Base-by-base conservation (phyloP, 2,329 filamentous ascomycete species). In the Aulographum hederae region DNA sequence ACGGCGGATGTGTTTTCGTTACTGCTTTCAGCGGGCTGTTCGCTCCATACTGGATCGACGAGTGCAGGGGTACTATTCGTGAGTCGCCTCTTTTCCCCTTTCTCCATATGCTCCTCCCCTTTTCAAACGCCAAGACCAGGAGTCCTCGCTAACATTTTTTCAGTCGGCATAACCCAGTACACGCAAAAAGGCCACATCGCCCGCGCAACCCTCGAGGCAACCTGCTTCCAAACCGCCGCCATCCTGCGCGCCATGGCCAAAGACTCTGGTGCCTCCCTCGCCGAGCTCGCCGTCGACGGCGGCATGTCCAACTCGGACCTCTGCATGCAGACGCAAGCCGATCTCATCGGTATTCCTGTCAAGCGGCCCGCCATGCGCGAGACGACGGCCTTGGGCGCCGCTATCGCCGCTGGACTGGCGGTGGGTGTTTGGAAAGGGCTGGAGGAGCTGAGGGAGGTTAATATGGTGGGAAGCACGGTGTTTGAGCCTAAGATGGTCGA, bases 11-110 rank as follows among this genome's bases (percentile, higher is more conserved):
- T 33, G 70, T 85, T 13, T 64, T 93, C 44, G 84, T 93, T 37
- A 92, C 84, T 3, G 84, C 84, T 2, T 93, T 93, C 50, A 84
- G 77, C 51, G 84, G 84, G 33, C 65, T 93, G 3, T 92, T 92
- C 49, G 84, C 84, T 1, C 84, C 84, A 0, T 92, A 93, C 54
- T 93, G 84, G 84, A 86, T 92, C 38, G 82, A 92, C 48, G 80
- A 91, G 54, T 82, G 82, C 14, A 78, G 84, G 51, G 84, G 84
- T 36, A 92, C 84, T 4, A 71, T 89, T 34, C 85, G n/a, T n/a
- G n/a, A n/a, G n/a, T n/a, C n/a, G n/a, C n/a, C n/a, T n/a, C n/a
- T n/a, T n/a, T n/a, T n/a, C 34, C 30, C 14, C 10, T 21, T 13
- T 28, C 15, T 18, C 16, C 15, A 11, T 11, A 26, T 11, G 21